phyloP scores from a whole-genome alignment of 495 filamentous ascomycete genomes.

The Acidiella bohemica region DNA sequence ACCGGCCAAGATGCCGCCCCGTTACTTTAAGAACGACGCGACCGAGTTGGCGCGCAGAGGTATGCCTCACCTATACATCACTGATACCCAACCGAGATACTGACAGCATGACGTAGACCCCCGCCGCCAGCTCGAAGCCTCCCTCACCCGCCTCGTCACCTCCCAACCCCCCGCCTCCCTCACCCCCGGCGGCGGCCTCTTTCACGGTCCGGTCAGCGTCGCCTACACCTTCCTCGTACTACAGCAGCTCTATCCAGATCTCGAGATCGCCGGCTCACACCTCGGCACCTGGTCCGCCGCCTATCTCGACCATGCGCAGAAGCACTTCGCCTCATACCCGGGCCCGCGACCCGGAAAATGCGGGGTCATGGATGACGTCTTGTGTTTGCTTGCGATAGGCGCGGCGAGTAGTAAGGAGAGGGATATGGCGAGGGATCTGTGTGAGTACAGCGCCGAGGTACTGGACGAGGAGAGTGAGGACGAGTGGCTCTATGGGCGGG shows the following conservation, averaged over 20 bases:
- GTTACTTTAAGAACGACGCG: conserved; percentile 24
- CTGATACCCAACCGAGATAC: too few relatives aligned
- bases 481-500: conserved; percentile 48
- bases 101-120: conserved; percentile 22
- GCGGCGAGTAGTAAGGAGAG: conserved; percentile 35
- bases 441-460: conserved; percentile 28
- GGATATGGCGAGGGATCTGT: conserved; percentile 33
- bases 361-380: conserved; percentile 43
- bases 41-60: conserved; percentile 16
- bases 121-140: conserved; percentile 31
- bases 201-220: conserved; percentile 45
- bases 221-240: conserved; percentile 46
- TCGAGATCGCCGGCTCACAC: conserved; percentile 33
- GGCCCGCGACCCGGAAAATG: conserved; percentile 32
- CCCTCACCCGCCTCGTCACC: conserved; percentile 29
- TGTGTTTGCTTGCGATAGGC: conserved; percentile 39
- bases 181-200: conserved; percentile 37
- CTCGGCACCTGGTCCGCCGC: conserved; percentile 35
- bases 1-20: conserved; percentile 13
- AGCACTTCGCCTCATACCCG: conserved; percentile 34
- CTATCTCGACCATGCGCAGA: conserved; percentile 30
- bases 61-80: too few relatives aligned
- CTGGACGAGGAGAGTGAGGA: conserved; percentile 28
- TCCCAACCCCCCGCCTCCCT: conserved; percentile 27
- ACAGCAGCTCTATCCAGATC: conserved; percentile 33